Base-by-base conservation (phyloP, 148 eudicot species). In the Rheum nobile region DNA sequence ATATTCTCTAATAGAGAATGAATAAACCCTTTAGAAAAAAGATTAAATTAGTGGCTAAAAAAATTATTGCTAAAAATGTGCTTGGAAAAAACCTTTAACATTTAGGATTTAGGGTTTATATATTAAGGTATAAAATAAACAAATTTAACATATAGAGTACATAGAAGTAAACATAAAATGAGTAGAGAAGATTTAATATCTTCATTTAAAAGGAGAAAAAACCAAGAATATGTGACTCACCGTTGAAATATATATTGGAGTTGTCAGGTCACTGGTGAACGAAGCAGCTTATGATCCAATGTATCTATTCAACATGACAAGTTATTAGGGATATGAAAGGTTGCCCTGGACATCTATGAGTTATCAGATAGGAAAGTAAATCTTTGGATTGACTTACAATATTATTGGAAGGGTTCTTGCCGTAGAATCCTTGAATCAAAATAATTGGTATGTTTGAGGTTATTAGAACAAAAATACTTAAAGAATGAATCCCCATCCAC, bases 401-500 rank as follows among this genome's bases (percentile, higher is more conserved):
- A 82, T 88, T 92, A 71, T 88, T 90, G 34, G 85, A 70, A 4
- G 97, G 93, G 28, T 83, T 35, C 31, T 70, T 80, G 85, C 87
- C 78, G 67, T 92, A 92, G 77, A 92, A 90, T 61, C 93, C 97
- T 85, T 92, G 97, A 81, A 88, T 78, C 42, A 81, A 71, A 74
- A 92, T 72, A 24, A 92, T 80, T 67, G 85, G 83, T 71, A 91
- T 74, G 79, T 91, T 91, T 42, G 90, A 89, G 69, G 86, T 81
- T 69, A 91, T 24, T 21, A 91, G 72, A 48, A 88, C 76, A 61
- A 89, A 89, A 79, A 91, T 89, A 79, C 82, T 81, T 38, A 91
- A 70, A 26, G 94, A 76, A 78, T 89, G 97, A 78, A 88, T 88
- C 71, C 97, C 95, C 85, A 89, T 86, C 90, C 90, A 88, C 82